These are phyloP conservation scores for Termitomyces sp. DNA, from an alignment of 768 basidiomycete genomes.

Conservation along the genomic window DNA sequence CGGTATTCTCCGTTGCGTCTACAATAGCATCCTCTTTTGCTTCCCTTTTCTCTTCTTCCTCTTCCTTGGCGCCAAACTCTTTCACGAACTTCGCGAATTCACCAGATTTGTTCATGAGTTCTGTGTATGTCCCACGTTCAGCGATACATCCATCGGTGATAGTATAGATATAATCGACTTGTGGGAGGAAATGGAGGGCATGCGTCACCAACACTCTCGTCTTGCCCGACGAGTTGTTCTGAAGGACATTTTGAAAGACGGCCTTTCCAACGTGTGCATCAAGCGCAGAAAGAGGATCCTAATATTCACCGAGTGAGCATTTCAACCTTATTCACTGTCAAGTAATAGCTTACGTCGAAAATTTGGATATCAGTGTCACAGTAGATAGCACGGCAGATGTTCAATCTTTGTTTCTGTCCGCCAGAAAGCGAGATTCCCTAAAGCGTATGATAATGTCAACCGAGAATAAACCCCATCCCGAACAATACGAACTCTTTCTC, in stretches of 20 bases:
- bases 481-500: slow-evolving; percentile 47
- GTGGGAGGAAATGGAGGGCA: slow-evolving; percentile 84
- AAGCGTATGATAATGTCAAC: background rate
- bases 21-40: slow-evolving; percentile 40
- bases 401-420: slow-evolving; percentile 75
- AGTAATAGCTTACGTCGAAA: slow-evolving; percentile 54
- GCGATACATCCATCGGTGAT: slow-evolving; percentile 73
- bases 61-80: slow-evolving; percentile 75
- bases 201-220: slow-evolving; percentile 91
- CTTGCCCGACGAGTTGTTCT: slow-evolving; percentile 57
- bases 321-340: background rate
- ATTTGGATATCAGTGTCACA: slow-evolving; percentile 83
- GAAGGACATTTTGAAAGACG: slow-evolving; percentile 82
- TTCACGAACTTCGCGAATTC: slow-evolving; percentile 71
- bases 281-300: slow-evolving; percentile 86
- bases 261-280: slow-evolving; percentile 91
- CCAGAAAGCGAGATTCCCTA: slow-evolving; percentile 86
- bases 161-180: slow-evolving; percentile 83
- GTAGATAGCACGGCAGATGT: slow-evolving; percentile 86
- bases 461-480: background rate
- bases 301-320: background rate
- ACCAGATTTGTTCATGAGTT: slow-evolving; percentile 60
- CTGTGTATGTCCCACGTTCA: slow-evolving; percentile 76
- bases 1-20: slow-evolving; percentile 30
- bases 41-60: slow-evolving; percentile 42